Evolutionary conservation across 2,329 filamentous ascomycete genomes (phyloP).

Genomic region (Hypoxylon sp.): DNA sequence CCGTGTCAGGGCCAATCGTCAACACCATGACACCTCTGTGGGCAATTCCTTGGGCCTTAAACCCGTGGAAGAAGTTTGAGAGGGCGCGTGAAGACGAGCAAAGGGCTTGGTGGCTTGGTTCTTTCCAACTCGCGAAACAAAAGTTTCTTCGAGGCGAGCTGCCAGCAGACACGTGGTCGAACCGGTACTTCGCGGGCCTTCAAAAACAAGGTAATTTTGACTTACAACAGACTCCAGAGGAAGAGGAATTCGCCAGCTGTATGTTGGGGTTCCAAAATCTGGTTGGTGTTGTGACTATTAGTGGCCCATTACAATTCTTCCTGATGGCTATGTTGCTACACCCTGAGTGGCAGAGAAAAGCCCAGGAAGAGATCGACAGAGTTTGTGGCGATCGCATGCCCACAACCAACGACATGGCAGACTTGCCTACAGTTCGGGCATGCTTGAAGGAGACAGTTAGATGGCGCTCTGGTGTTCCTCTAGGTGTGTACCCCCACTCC

Average conservation of each 20-base stretch:
- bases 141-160: conserved; percentile 60
- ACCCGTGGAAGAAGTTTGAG: conserved; percentile 66
- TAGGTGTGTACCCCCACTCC: conserved; percentile 55
- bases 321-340: conserved; percentile 68
- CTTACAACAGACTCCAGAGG: conserved; percentile 60
- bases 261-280: conserved; percentile 68
- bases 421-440: conserved; percentile 68
- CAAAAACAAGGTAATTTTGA: conserved; percentile 57
- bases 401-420: conserved; percentile 63
- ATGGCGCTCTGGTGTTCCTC: conserved; percentile 70
- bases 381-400: conserved; percentile 70
- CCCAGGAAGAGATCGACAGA: conserved; percentile 71
- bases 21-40: conserved; percentile 67
- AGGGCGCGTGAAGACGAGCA: conserved; percentile 61
- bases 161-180: conserved; percentile 63
- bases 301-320: conserved; percentile 66
- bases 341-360: conserved; percentile 67
- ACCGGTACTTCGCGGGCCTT: conserved; percentile 64
- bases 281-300: conserved; percentile 66
- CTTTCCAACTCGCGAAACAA: conserved; percentile 60
- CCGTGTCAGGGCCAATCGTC: conserved; percentile 66
- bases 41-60: conserved; percentile 60
- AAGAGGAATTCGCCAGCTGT: conserved; percentile 64
- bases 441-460: conserved; percentile 72
- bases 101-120: conserved; percentile 63